phyloP scores from a whole-genome alignment of 2,329 filamentous ascomycete species.

The Fusarium sp. region DNA sequence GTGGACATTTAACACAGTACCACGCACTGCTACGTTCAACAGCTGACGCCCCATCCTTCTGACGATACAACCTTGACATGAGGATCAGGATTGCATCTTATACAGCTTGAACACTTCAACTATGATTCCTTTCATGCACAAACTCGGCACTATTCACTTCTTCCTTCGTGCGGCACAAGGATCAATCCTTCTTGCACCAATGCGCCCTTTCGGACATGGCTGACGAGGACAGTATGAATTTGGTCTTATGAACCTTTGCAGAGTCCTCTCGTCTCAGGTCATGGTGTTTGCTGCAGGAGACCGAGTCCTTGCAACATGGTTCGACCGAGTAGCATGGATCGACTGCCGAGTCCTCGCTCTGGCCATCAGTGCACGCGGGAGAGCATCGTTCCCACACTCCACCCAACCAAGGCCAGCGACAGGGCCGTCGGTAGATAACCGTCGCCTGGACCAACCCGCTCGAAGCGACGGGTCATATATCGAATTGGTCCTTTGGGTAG shows the following conservation, averaged over 20 bases:
- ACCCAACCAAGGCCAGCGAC: neutral
- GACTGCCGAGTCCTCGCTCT: neutral
- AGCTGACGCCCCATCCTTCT: neutral
- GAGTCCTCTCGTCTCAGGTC: conserved; percentile 1
- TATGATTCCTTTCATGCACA: neutral
- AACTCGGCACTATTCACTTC: neutral
- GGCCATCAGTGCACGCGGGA: conserved; percentile 21
- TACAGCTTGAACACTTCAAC: neutral
- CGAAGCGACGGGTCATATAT: neutral
- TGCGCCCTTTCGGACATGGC: neutral
- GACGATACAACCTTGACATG: neutral
- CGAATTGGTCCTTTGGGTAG: neutral
- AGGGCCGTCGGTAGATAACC: neutral
- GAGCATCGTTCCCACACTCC: conserved; percentile 16
- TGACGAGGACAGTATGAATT: neutral
- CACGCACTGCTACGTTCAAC: neutral
- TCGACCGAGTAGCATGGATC: neutral
- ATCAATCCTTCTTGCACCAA: neutral
- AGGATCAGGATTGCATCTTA: neutral
- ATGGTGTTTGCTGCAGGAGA: conserved; percentile 19
- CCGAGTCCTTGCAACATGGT: conserved; percentile 7
- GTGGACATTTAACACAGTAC: neutral
- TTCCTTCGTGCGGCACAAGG: neutral
- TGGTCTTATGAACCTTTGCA: neutral
- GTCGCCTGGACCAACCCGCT: neutral